These are phyloP conservation scores for Alternaria sp. DNA, from an alignment of 2,329 filamentous ascomycete genomes.

Conservation along the genomic window DNA sequence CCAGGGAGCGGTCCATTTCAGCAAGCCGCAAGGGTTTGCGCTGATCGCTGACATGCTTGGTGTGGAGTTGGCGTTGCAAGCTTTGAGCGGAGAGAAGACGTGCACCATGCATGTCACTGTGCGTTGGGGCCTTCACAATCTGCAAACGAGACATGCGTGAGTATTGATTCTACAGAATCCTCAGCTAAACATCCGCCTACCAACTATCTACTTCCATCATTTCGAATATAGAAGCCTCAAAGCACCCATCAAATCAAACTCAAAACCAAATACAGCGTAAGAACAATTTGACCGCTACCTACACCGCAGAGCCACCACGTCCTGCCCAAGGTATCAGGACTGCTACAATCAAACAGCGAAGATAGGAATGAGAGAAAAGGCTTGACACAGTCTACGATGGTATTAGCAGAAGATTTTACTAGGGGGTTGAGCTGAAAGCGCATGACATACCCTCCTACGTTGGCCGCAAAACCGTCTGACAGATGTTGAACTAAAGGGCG, in stretches of 20 bases:
- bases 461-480: not conserved
- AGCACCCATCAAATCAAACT: not conserved
- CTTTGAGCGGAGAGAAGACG: not conserved
- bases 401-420: not conserved
- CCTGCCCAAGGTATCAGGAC: not conserved
- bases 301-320: not conserved
- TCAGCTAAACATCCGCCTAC: not conserved
- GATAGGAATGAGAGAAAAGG: not conserved
- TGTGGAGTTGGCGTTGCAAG: constrained; percentile 1
- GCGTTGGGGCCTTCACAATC: constrained; percentile 5
- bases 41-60: constrained; percentile 5
- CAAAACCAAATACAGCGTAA: not conserved
- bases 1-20: constrained; percentile 13
- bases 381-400: not conserved
- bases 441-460: not conserved
- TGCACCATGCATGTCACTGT: constrained; percentile 12
- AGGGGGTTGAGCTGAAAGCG: not conserved
- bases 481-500: not conserved
- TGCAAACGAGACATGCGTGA: not conserved
- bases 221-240: not conserved
- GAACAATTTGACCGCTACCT: too few relatives aligned
- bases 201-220: not conserved
- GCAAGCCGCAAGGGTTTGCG: constrained; percentile 9
- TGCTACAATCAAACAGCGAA: not conserved
- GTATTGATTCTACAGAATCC: not conserved